Evolutionary conservation across 805 yeast species (phyloP), one percentile per base, ranked within the genome.

Genomic region (Monosporozyma solicola): DNA sequence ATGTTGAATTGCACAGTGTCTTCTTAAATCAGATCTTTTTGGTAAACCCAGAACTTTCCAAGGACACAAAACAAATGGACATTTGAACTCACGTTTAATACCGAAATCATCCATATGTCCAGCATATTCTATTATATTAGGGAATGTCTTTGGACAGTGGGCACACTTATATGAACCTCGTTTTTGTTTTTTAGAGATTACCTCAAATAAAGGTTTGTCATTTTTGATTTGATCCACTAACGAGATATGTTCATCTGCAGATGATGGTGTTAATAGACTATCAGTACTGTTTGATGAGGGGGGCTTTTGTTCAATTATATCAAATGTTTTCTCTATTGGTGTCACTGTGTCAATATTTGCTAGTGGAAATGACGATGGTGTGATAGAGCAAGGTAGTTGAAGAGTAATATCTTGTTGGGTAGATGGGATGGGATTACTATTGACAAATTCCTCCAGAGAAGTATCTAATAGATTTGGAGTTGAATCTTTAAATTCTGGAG

Each of bases 1-100:
- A 58, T 79, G 82, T 51, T 77, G 79, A 31, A 76, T 70, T 4
- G 75, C 70, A 59, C 79, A 74, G 54, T 79, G 82, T 56, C 83
- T 68, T 55, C 74, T 68, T 35, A 78, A 68, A 57, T 78, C 82
- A 2, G 77, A 75, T 35, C 73, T 61, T 41, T 80, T 70, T 10
- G 79, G 77, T 29, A 79, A 61, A 0, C 82, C 82, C 15, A 78
- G 60, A 3, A 76, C 66, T 37, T 72, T 71, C 76, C 80, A 79
- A 2, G 78, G 76, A 58, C 82, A 78, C 20, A 70, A 66, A 20
- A 62, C 58, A 50, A 73, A 69, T 1, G 78, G 78, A 54, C 82
- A 79, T 50, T 75, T 76, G 61, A 64, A 72, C 13, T 68, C 69
- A 47, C 82, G 64, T 11, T 58, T 61, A 13, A 74, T 64, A 35